Evolutionary conservation across 2,329 filamentous ascomycete genomes (phyloP), one percentile per base, ranked within the genome.

Genomic region (Trichoderma breve): DNA sequence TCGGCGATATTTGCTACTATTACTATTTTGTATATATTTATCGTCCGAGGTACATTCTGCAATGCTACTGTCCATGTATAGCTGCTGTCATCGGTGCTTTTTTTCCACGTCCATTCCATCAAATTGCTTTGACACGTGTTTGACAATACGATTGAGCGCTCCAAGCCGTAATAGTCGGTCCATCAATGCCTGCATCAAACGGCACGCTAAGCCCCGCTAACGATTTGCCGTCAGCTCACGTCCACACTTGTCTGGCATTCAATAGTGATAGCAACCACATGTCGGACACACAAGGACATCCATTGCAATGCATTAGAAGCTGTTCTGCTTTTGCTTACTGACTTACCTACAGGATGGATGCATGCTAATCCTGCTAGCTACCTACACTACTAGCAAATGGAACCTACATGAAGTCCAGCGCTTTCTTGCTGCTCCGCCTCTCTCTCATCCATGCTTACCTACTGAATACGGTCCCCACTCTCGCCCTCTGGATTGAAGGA

Each of bases 201-300:
- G 43, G 24, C 55, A 34, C 70, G 64, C 70, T 72, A 63, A 63
- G 66, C 64, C 64, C 70, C 70, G 65, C 70, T 69, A 62, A 55
- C 70, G 55, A 69, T 18, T 51, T 43, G 14, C 70, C n/a, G 64
- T 62, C 63, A 55, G 61, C 61, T 69, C 70, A 70, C 24, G 24
- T 57, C 32, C 14, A 67, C n/a, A 7, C 15, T 6, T n/a, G 55
- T n/a, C 18, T 21, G 47, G 47, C 47, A 24, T 53, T 24, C 47
- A 3, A 53, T 24, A 53, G 11, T n/a, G 4, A 3, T 3, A 53
- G 11, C 21, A 51, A n/a, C 43, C n/a, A 21, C 43, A 47, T 47
- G n/a, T 47, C 43, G 43, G 43, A 47, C 43, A 51, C 43, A 12
- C n/a, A 51, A 11, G 8, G n/a, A 51, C 43, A 51, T 51, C 15